Conservation (phyloP, 805 yeast species). For the Cyberlindnera lachancei region DNA sequence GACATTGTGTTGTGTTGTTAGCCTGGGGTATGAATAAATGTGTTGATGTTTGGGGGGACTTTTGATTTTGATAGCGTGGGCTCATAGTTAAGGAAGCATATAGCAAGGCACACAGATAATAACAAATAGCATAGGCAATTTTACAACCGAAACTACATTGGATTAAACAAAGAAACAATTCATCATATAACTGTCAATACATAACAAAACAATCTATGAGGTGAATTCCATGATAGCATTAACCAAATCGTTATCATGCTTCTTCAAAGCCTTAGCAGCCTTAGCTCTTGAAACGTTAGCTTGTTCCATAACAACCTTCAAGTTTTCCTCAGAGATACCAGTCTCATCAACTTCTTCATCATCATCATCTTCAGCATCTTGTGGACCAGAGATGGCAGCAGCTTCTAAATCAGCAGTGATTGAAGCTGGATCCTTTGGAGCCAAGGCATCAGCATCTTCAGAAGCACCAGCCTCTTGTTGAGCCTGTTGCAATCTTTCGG, state of each 20-base stretch:
- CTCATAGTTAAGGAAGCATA: too few species aligned
- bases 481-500: constrained; percentile 79
- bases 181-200: too few species aligned
- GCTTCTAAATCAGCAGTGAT: constrained; percentile 78
- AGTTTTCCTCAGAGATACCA: constrained; percentile 76
- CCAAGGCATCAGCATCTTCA: constrained; percentile 48
- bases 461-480: constrained; percentile 35
- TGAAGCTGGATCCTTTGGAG: constrained; percentile 66
- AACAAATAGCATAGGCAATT: too few species aligned
- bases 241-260: constrained; percentile 89
- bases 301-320: constrained; percentile 84
- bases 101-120: too few species aligned
- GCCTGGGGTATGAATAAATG: too few species aligned
- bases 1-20: constrained; percentile 26
- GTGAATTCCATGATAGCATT: constrained; percentile 87
- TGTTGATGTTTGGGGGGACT: too few species aligned
- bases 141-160: too few species aligned
- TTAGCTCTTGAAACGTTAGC: constrained; percentile 82
- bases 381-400: constrained; percentile 46
- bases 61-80: too few species aligned
- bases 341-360: constrained; percentile 77
- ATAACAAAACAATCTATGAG: too few species aligned
- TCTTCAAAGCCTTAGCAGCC: constrained; percentile 86
- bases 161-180: too few species aligned
- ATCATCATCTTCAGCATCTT: constrained; percentile 40